phyloP scores from a whole-genome alignment of 169 alveolate genomes.

The Miamiensis avidus region DNA sequence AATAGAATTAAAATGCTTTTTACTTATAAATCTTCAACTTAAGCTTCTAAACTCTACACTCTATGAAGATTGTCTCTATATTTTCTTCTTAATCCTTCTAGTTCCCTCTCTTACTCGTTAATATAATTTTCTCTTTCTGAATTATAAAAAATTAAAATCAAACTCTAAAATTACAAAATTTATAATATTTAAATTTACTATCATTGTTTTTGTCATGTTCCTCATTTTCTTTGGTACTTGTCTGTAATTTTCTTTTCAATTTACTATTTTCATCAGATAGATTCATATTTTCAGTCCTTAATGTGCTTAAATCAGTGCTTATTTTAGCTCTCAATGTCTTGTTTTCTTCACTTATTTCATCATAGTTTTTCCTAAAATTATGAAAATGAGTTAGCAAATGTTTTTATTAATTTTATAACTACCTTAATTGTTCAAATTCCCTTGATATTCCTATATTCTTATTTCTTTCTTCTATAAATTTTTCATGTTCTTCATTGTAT shows the following conservation, averaged over 20 bases:
- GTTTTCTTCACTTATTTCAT: slow-evolving; percentile 43
- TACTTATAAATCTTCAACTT: slow-evolving; percentile 3
- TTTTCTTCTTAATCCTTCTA: slow-evolving; percentile 37
- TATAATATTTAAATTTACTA: background rate
- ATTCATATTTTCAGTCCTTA: slow-evolving; percentile 10
- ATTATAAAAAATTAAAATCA: too few species aligned
- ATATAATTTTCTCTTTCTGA: slow-evolving; percentile 37
- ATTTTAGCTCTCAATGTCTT: slow-evolving; percentile 34
- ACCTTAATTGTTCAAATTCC: slow-evolving; percentile 34
- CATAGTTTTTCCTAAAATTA: slow-evolving; percentile 6
- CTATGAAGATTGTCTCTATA: slow-evolving; percentile 35
- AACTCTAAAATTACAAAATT: too few species aligned
- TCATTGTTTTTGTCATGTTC: slow-evolving; percentile 32
- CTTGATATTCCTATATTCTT: slow-evolving; percentile 20
- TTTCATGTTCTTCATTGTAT: slow-evolving; percentile 48
- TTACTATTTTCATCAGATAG: slow-evolving; percentile 37
- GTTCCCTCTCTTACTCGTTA: slow-evolving; percentile 44
- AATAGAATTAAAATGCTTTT: too few species aligned
- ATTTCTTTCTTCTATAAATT: slow-evolving; percentile 42
- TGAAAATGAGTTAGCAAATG: background rate
- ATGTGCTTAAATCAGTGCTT: slow-evolving; percentile 13
- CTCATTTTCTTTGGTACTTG: slow-evolving; percentile 16
- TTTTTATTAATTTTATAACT: too few species aligned
- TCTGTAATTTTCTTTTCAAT: slow-evolving; percentile 5
- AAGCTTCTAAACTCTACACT: slow-evolving; percentile 28